A percentile compares a stretch with the other conserved stretches of the same genome.
These are phyloP conservation scores for Macroventuria anomochaeta DNA, from an alignment of 2,329 filamentous ascomycete species.

Conservation along the genomic window DNA sequence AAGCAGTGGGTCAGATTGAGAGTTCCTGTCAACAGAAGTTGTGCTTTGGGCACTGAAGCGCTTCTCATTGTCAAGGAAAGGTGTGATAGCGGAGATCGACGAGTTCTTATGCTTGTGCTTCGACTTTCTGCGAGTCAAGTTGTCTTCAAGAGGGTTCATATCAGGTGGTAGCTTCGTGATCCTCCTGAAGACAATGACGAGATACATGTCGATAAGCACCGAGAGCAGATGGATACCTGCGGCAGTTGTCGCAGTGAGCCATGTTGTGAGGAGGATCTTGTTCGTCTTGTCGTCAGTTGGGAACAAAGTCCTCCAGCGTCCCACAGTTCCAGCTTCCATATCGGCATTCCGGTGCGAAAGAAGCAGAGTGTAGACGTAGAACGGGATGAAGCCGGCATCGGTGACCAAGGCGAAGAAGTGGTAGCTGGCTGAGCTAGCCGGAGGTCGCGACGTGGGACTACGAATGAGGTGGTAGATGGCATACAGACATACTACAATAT, in stretches of 20 bases:
- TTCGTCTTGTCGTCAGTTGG: conserved; percentile 60
- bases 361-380: conserved; percentile 66
- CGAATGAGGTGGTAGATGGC: conserved; percentile 80
- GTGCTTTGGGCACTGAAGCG: conserved; percentile 61
- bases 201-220: conserved; percentile 73
- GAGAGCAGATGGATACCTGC: conserved; percentile 75
- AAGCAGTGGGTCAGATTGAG: conserved; percentile 40
- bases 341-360: conserved; percentile 61
- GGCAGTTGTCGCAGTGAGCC: conserved; percentile 69
- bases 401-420: conserved; percentile 80
- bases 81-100: conserved; percentile 54
- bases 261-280: conserved; percentile 69
- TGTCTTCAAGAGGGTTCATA: conserved; percentile 91
- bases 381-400: conserved; percentile 71
- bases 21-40: conserved; percentile 44
- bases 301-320: conserved; percentile 74
- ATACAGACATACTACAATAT: conserved; percentile 75
- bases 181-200: conserved; percentile 79
- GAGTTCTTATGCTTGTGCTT: conserved; percentile 78
- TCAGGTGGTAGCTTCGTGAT: conserved; percentile 86
- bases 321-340: conserved; percentile 51
- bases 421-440: conserved; percentile 85
- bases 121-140: conserved; percentile 73
- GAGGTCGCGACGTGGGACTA: conserved; percentile 72
- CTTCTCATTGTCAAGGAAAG: conserved; percentile 64